phyloP scores from a whole-genome alignment of 352 stramenopile species.

The Pythium dissimile region DNA sequence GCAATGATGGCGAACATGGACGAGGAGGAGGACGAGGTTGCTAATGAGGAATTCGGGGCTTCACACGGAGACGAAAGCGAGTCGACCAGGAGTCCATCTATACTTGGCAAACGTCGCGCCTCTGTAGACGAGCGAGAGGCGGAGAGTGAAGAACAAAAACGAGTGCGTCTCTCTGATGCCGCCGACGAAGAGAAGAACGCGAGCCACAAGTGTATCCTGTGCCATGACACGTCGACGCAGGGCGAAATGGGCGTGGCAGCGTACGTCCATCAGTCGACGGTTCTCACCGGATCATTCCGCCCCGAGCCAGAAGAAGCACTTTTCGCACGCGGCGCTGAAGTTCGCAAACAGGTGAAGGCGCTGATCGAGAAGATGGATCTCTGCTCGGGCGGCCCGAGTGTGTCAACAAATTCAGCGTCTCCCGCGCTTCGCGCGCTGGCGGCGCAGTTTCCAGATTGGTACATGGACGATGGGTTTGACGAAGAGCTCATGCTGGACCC shows the following conservation, averaged over 20 bases:
- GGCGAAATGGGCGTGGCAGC: conserved; percentile 84
- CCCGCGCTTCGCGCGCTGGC: conserved; percentile 59
- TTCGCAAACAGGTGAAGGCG: conserved; percentile 56
- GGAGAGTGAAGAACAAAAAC: conserved; percentile 37
- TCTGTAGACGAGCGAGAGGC: conserved; percentile 30
- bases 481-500: conserved; percentile 43
- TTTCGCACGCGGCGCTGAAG: conserved; percentile 36
- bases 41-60: conserved; percentile 24
- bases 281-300: conserved; percentile 72
- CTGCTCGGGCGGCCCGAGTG: conserved; percentile 53
- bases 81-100: not conserved
- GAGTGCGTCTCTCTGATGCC: conserved; percentile 40
- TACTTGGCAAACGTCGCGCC: conserved; percentile 47
- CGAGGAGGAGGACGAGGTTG: conserved; percentile 19
- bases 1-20: conserved; percentile 69
- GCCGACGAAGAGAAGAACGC: conserved; percentile 17
- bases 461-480: conserved; percentile 50
- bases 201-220: conserved; percentile 79
- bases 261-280: conserved; percentile 86
- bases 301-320: conserved; percentile 69
- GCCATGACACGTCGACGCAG: conserved; percentile 73
- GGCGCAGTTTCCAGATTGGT: conserved; percentile 68
- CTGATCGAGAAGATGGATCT: conserved; percentile 88
- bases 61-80: not conserved
- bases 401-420: conserved; percentile 37